A percentile compares a stretch with the other conserved stretches of the same genome.
phyloP scores from a whole-genome alignment of 768 basidiomycete species.

The Xerocomus potaroensis region DNA sequence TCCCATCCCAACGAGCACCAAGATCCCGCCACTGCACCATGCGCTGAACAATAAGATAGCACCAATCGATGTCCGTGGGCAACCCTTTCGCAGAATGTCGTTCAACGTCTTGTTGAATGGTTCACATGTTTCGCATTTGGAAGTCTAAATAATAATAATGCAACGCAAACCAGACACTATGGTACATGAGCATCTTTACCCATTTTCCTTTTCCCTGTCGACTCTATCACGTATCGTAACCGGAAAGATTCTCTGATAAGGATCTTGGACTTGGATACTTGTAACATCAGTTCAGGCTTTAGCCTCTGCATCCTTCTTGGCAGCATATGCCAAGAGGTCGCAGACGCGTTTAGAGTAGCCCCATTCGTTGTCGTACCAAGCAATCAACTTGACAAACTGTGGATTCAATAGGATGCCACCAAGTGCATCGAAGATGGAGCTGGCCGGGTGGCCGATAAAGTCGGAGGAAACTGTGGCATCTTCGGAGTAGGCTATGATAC shows the following conservation, averaged over 20 bases:
- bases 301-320: constrained; percentile 58
- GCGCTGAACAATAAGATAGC: no score
- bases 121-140: neutral
- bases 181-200: constrained; percentile 13
- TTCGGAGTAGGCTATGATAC: constrained; percentile 87
- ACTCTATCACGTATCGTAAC: neutral
- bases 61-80: no score
- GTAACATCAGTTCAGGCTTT: no score
- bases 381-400: constrained; percentile 93
- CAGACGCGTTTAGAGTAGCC: constrained; percentile 91
- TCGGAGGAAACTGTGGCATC: constrained; percentile 93
- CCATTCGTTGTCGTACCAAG: constrained; percentile 96
- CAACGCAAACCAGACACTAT: neutral
- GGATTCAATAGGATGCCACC: constrained; percentile 91
- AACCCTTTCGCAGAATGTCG: no score
- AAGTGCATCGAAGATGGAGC: constrained; percentile 90
- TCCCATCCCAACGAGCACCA: no score
- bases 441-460: constrained; percentile 74
- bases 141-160: neutral
- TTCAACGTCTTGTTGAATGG: no score
- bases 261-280: no score
- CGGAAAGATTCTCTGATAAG: no score
- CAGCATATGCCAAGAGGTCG: constrained; percentile 81
- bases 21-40: no score
- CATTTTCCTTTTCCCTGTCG: neutral